Conservation (phyloP, 805 yeast species). For the Grigorovia humatica region DNA sequence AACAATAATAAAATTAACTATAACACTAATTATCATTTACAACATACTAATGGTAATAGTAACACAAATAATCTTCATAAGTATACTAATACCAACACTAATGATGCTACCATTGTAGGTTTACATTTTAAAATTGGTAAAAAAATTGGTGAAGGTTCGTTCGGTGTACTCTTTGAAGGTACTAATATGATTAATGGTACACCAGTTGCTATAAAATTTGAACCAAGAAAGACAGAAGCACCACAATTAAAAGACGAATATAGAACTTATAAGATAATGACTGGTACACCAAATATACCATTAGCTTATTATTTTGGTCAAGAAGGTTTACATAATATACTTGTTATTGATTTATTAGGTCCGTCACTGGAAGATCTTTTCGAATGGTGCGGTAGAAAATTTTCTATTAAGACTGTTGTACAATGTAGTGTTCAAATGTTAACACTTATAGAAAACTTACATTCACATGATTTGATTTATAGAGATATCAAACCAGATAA, state of each 20-base stretch:
- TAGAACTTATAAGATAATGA: slow-evolving; percentile 78
- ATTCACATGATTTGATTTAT: slow-evolving; percentile 82
- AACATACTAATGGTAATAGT: not conserved
- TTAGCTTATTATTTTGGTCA: slow-evolving; percentile 95
- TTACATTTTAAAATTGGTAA: slow-evolving; percentile 94
- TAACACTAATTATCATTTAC: not conserved
- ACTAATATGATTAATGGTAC: slow-evolving; percentile 75
- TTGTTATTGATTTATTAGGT: slow-evolving; percentile 89
- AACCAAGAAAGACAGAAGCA: slow-evolving; percentile 93
- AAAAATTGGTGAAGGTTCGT: slow-evolving; percentile 97
- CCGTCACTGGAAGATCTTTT: slow-evolving; percentile 93
- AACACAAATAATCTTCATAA: not conserved
- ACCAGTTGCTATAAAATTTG: slow-evolving; percentile 94
- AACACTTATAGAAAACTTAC: slow-evolving; percentile 73
- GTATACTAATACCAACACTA: not conserved
- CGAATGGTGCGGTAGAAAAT: slow-evolving; percentile 96
- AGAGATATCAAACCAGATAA: slow-evolving; percentile 98
- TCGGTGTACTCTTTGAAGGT: slow-evolving; percentile 96
- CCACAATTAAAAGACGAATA: slow-evolving; percentile 96
- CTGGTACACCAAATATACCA: slow-evolving; percentile 84
- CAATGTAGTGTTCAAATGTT: slow-evolving; percentile 96
- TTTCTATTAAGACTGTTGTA: slow-evolving; percentile 78
- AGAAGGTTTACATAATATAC: slow-evolving; percentile 91
- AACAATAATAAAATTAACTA: not conserved
- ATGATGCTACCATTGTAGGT: slow-evolving; percentile 47